Conservation (phyloP, 2,329 filamentous ascomycete genomes). For the Pyrenochaeta sp. region DNA sequence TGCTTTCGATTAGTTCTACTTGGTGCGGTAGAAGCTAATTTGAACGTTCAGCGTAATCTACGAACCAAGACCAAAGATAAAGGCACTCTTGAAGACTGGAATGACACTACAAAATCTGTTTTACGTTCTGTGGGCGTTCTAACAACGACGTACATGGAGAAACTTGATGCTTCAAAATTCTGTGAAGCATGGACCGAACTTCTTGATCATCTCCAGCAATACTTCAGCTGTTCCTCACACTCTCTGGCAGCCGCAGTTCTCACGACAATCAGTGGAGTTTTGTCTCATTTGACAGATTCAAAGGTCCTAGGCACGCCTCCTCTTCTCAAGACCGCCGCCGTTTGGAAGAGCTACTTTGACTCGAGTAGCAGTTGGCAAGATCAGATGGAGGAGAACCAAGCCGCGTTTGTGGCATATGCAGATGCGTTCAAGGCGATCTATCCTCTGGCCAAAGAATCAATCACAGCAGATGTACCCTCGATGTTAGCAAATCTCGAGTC, state of each 20-base stretch:
- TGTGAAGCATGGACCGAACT: constrained; percentile 78
- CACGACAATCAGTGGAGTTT: constrained; percentile 47
- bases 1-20: constrained; percentile 85
- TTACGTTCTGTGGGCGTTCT: constrained; percentile 58
- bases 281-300: constrained; percentile 40
- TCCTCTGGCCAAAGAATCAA: constrained; percentile 69
- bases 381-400: constrained; percentile 66
- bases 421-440: constrained; percentile 79
- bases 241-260: constrained; percentile 54
- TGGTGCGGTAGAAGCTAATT: constrained; percentile 73
- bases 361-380: constrained; percentile 30
- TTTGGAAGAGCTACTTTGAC: constrained; percentile 46
- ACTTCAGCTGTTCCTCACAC: constrained; percentile 51
- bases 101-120: constrained; percentile 50
- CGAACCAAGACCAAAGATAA: constrained; percentile 16
- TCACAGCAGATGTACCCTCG: constrained; percentile 68
- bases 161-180: constrained; percentile 73
- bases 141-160: constrained; percentile 77
- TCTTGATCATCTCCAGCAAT: constrained; percentile 69
- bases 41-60: constrained; percentile 33
- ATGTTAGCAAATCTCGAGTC: constrained; percentile 75
- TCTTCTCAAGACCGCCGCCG: constrained; percentile 40
- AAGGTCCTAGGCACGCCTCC: constrained; percentile 29
- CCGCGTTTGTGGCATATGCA: constrained; percentile 85
- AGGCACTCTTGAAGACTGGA: constrained; percentile 42